Conservation (phyloP, 768 basidiomycete genomes). For the Boletus rubroflammeus region DNA sequence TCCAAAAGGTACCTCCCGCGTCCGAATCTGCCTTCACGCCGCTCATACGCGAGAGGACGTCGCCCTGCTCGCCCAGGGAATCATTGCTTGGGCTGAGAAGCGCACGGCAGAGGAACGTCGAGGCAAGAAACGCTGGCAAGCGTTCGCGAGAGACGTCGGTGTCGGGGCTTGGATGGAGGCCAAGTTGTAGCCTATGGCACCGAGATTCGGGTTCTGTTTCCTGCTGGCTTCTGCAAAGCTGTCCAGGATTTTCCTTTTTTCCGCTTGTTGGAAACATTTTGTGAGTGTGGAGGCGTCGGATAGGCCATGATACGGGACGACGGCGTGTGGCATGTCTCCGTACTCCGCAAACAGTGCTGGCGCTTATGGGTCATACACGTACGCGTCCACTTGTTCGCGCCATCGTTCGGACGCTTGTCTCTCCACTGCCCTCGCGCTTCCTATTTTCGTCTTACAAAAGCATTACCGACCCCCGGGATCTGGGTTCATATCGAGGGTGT, state of each 20-base stretch:
- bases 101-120: conserved; percentile 8
- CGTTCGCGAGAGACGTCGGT: conserved; percentile 14
- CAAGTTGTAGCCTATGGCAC: conserved; percentile 14
- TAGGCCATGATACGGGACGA: background rate
- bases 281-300: background rate
- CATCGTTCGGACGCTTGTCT: background rate
- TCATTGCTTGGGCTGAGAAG: conserved; percentile 38
- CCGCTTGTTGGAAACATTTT: background rate
- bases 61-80: conserved; percentile 48
- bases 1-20: conserved; percentile 78
- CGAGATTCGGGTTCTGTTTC: background rate
- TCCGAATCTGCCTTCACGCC: conserved; percentile 86
- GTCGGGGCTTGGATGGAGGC: conserved; percentile 29
- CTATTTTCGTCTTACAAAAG: background rate
- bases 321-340: background rate
- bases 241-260: background rate
- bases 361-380: background rate
- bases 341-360: background rate
- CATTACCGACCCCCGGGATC: background rate
- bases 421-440: background rate
- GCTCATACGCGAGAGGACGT: conserved; percentile 66
- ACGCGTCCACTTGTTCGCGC: background rate
- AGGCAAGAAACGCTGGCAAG: conserved; percentile 6
- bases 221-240: no score
- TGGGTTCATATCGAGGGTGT: background rate